A percentile compares a stretch with the other conserved stretches of the same genome.
phyloP scores from a whole-genome alignment of 164 flowering plant species.

The Nymphaea thermarum region DNA sequence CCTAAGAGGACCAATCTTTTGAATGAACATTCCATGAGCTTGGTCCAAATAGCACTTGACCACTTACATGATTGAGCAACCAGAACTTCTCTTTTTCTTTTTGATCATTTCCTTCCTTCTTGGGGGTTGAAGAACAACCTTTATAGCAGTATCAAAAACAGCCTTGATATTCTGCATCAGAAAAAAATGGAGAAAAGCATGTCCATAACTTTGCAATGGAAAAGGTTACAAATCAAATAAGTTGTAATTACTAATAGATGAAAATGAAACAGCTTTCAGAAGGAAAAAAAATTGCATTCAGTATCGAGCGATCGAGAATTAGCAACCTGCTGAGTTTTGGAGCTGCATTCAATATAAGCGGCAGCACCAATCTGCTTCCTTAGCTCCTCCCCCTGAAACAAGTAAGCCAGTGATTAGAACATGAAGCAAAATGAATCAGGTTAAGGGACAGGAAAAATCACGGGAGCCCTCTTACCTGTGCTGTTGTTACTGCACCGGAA shows the following conservation, averaged over 20 bases:
- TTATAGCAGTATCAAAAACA: constrained; percentile 97
- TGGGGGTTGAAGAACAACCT: constrained; percentile 96
- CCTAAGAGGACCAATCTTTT: neutral
- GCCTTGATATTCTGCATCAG: constrained; percentile 76
- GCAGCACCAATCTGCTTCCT: constrained; percentile 98
- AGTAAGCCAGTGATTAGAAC: neutral
- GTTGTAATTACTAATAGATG: neutral
- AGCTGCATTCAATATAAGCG: constrained; percentile 95
- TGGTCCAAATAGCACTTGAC: neutral
- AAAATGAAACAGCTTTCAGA: too few species aligned
- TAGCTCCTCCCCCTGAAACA: constrained; percentile 74
- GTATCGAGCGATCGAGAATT: neutral
- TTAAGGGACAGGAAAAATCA: neutral
- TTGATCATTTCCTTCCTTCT: constrained; percentile 69
- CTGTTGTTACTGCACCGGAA: constrained; percentile 51
- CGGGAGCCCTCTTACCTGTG: constrained; percentile 40
- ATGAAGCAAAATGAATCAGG: neutral
- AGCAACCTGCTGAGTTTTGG: constrained; percentile 94
- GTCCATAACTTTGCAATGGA: neutral
- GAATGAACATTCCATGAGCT: neutral
- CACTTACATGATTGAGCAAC: constrained; percentile 72
- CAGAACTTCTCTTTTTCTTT: constrained; percentile 57
- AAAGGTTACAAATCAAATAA: neutral
- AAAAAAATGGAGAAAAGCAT: neutral
- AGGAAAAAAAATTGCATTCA: neutral